Evolutionary conservation across 306 rosid genomes (phyloP).

Genomic region (Sechiopsis laciniata): DNA sequence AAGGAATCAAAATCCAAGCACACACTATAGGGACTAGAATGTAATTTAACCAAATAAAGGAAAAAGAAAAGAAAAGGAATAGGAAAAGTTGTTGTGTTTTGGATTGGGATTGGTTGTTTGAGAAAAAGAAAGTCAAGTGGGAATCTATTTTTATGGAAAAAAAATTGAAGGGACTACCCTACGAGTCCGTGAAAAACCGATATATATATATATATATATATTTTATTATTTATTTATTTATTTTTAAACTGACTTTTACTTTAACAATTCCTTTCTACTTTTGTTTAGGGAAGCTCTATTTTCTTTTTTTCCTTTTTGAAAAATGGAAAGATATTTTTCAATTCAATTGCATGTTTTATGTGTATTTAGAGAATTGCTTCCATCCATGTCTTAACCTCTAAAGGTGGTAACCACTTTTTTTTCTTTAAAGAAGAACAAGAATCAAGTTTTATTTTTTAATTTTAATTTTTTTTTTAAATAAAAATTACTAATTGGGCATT

Average conservation of each 20-base stretch:
- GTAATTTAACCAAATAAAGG: neutral
- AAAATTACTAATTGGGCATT: neutral
- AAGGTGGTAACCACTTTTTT: neutral
- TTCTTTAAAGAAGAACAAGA: neutral
- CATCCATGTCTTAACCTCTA: neutral
- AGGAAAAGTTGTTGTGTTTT: neutral
- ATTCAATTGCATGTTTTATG: neutral
- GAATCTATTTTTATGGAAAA: neutral
- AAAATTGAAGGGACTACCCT: constrained; percentile 7
- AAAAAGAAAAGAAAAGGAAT: neutral
- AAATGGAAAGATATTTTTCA: neutral
- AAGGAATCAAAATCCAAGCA: neutral
- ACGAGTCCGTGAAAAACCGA: neutral
- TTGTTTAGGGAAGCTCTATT: neutral
- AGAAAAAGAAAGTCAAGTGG: constrained; percentile 7
- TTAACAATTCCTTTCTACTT: neutral
- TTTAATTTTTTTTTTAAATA: too few species aligned
- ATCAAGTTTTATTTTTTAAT: too few species aligned
- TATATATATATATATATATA: too few species aligned
- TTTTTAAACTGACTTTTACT: neutral
- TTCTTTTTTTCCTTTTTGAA: too few species aligned
- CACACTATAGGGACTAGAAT: neutral
- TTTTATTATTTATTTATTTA: too few species aligned
- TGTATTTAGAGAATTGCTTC: neutral
- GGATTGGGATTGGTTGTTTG: constrained; percentile 8